These are phyloP conservation scores for Anaeramoeba flamelloides DNA, from an alignment of 78 protist genomes.

Conservation along the genomic window DNA sequence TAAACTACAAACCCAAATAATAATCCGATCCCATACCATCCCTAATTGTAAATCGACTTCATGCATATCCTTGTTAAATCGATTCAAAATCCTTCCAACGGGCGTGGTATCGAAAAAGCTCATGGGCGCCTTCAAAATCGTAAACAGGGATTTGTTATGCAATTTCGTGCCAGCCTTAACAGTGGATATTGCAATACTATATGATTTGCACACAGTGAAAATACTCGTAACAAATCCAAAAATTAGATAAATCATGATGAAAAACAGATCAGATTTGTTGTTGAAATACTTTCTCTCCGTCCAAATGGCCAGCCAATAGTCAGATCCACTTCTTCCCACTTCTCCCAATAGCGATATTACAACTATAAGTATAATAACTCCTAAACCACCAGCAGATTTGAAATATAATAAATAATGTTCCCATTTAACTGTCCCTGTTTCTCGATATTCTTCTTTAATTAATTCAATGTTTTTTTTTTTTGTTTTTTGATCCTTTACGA, in stretches of 20 bases:
- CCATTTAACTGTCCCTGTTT: not conserved
- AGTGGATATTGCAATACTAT: not conserved
- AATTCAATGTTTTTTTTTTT: not conserved
- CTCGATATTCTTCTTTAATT: not conserved
- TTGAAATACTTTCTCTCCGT: not conserved
- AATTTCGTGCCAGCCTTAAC: constrained; percentile 25
- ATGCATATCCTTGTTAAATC: constrained; percentile 51
- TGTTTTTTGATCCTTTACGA: not conserved
- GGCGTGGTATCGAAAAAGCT: not conserved
- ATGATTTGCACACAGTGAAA: not conserved
- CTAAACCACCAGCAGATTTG: not conserved
- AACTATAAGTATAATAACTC: not conserved
- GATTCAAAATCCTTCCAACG: constrained; percentile 81
- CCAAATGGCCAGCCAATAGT: not conserved
- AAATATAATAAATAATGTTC: not conserved
- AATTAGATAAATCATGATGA: not conserved
- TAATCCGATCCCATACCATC: too few species aligned
- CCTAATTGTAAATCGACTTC: too few species aligned
- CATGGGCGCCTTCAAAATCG: constrained; percentile 12
- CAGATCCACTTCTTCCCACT: not conserved
- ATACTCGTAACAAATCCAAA: not conserved
- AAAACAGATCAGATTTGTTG: not conserved
- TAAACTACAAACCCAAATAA: not conserved
- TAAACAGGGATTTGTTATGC: constrained; percentile 13
- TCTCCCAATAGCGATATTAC: not conserved